Base-by-base conservation (phyloP, 1,284 basidiomycete genomes). In the Rugiboletus extremiorientalis region DNA sequence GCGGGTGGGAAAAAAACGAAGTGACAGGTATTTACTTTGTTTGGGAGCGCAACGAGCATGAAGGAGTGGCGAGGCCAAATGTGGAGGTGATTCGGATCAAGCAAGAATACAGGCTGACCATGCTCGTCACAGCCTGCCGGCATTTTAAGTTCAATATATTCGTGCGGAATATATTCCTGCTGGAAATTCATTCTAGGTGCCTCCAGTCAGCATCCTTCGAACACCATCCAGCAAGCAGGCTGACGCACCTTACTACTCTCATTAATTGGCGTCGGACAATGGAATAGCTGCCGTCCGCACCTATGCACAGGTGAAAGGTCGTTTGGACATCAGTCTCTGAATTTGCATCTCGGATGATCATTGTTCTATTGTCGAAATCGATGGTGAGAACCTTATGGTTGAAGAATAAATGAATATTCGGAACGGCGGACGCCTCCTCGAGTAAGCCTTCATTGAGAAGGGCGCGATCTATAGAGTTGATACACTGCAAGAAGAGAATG, bases 41-140 rank as follows among this genome's bases (percentile, higher is more conserved):
- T 99, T 62, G 96, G 94, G 51, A 99, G 86, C 22, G 94, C 97
- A 69, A 99, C 98, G 67, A 99, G 84, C 96, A 99, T 99, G 80
- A 98, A 98, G 50, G 93, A 91, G 74, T 96, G 92, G 69, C 95
- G 88, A 57, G 96, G 97, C 96, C 96, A 99, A 71, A 99, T 98
- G 79, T 99, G 97, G 63, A 99, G 86, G 76, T 98, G 93, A 75
- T 93, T 89, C 63, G 92, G 91, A 80, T 97, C 94, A 74, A 99
- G 86, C 50, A 86, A 79, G 78, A 92, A 99, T 30, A 76, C 79
- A 58, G 84, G 73, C 59, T 85, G 77, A 63, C 84, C 91, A 64
- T 81, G 74, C 67, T 70, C 74, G 66, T 84, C 81, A 56, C 79
- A 75, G 57, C 89, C 89, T 66, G 95, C 82, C 63, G 94, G 93